Percentiles rank a stretch among this genome's conserved stretches.
These are phyloP conservation scores for Neonectria punicea DNA, from an alignment of 2,329 filamentous ascomycete genomes.

Conservation along the genomic window DNA sequence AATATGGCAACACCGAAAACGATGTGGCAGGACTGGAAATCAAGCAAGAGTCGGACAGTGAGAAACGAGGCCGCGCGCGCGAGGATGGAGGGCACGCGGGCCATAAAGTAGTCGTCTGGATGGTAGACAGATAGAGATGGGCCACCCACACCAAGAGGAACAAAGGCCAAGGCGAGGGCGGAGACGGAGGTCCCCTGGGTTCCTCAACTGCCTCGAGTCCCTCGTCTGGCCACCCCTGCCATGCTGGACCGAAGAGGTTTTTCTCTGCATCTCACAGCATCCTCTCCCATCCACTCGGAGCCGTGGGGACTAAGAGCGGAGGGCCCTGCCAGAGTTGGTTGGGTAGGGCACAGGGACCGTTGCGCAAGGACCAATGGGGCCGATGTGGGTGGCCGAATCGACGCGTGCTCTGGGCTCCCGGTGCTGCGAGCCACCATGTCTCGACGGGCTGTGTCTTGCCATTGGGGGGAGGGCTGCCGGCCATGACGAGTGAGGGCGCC, in stretches of 20 bases:
- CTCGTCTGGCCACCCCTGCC: constrained; percentile 33
- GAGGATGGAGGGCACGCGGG: constrained; percentile 41
- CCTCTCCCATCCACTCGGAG: constrained; percentile 40
- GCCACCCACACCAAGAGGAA: constrained; percentile 12
- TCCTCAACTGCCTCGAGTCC: constrained; percentile 6
- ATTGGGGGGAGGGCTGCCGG: constrained; percentile 38
- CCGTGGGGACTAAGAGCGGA: constrained; percentile 23
- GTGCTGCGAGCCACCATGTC: constrained; percentile 31
- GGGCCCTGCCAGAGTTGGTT: constrained; percentile 27
- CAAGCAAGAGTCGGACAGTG: constrained; percentile 29
- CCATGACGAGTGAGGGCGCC: constrained; percentile 39
- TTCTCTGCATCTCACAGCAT: constrained; percentile 37
- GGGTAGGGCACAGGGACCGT: constrained; percentile 32
- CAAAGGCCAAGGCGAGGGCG: constrained; percentile 34
- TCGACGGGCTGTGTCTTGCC: constrained; percentile 26
- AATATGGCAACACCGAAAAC: constrained; percentile 21
- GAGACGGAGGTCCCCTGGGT: constrained; percentile 25
- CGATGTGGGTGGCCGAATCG: constrained; percentile 29
- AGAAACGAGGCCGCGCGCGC: constrained; percentile 28
- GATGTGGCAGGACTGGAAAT: constrained; percentile 26
- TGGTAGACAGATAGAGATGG: constrained; percentile 29
- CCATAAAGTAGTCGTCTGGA: constrained; percentile 44
- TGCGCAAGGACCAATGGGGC: constrained; percentile 38
- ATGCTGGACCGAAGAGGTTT: constrained; percentile 31
- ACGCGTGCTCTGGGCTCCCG: constrained; percentile 32